Conservation (phyloP, 768 basidiomycete genomes). For the Phaeotremella fagi region DNA sequence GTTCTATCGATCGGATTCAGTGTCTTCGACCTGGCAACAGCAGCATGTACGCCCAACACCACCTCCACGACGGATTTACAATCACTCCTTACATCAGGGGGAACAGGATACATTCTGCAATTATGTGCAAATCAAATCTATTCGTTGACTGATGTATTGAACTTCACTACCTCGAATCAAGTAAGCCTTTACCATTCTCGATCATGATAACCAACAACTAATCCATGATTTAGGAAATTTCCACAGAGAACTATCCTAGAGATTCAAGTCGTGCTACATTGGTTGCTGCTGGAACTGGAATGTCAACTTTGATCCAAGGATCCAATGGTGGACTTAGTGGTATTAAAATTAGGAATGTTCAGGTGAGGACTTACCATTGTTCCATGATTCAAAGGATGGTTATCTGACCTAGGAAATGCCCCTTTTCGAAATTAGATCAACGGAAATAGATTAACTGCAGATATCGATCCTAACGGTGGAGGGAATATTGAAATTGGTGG, state of each 20-base stretch:
- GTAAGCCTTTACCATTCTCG: constrained; percentile 13
- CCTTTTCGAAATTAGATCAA: too few relatives aligned
- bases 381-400: neutral
- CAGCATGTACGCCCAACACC: constrained; percentile 33
- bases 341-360: constrained; percentile 65
- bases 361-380: constrained; percentile 46
- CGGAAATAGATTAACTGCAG: constrained; percentile 60
- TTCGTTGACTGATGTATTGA: constrained; percentile 61
- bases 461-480: constrained; percentile 57
- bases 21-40: too few relatives aligned
- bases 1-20: too few relatives aligned
- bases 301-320: constrained; percentile 61
- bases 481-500: constrained; percentile 86
- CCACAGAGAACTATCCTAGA: constrained; percentile 69
- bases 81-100: constrained; percentile 18
- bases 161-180: constrained; percentile 59
- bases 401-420: too few relatives aligned
- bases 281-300: constrained; percentile 60
- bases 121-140: constrained; percentile 66
- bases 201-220: neutral
- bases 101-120: constrained; percentile 58
- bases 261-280: constrained; percentile 65
- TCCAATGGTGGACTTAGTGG: constrained; percentile 56
- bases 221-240: constrained; percentile 62
- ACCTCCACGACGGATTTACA: constrained; percentile 29